A percentile compares a stretch with the other conserved stretches of the same genome.
These are phyloP conservation scores for Aegilops bicornis DNA, from an alignment of 176 grass and related monocot species.

Conservation along the genomic window DNA sequence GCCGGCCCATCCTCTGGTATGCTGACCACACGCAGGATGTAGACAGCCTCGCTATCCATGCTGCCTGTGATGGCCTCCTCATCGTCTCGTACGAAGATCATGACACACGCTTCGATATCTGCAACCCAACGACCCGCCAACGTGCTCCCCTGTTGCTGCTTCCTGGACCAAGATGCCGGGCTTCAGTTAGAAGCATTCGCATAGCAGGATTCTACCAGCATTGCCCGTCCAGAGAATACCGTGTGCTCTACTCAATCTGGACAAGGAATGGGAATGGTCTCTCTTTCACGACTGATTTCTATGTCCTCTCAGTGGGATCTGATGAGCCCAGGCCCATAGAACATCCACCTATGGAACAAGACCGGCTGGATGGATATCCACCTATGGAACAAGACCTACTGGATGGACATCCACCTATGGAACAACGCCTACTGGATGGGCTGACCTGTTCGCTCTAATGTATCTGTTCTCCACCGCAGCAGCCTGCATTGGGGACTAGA, in stretches of 20 bases:
- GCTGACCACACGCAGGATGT: neutral
- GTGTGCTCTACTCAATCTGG: neutral
- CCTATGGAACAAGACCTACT: too few relatives aligned
- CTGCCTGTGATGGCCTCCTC: neutral
- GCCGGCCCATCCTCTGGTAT: neutral
- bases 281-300: neutral
- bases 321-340: neutral
- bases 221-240: neutral
- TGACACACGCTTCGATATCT: neutral
- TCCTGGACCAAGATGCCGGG: neutral
- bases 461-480: neutral
- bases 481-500: neutral
- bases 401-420: too few relatives aligned
- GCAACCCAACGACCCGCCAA: neutral
- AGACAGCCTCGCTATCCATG: neutral
- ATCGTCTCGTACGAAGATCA: neutral
- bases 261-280: neutral
- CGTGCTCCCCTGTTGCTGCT: neutral
- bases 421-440: too few relatives aligned
- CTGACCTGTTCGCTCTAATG: too few relatives aligned
- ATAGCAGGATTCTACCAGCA: neutral
- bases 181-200: neutral
- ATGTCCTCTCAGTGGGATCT: neutral
- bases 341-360: neutral
- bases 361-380: neutral